Conservation (phyloP, 2,329 filamentous ascomycete species). For the Epichloe sibirici region DNA sequence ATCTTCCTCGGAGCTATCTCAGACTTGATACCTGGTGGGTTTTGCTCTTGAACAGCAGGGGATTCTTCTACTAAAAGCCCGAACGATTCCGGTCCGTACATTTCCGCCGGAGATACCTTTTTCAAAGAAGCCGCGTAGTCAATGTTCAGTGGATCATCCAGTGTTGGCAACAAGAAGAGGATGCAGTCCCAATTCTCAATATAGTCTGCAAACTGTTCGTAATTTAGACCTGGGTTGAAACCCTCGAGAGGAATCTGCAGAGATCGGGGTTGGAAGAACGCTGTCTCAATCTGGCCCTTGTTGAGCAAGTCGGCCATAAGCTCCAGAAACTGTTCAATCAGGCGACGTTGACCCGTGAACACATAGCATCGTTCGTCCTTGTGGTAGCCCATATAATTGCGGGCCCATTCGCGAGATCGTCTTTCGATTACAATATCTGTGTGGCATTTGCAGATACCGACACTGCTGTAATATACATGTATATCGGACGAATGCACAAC, state of each 20-base stretch:
- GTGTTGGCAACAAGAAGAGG: background rate
- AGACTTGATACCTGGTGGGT: too few relatives aligned
- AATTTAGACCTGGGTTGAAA: background rate
- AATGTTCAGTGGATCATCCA: background rate
- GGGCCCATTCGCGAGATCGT: background rate
- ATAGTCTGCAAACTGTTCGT: conserved; percentile 2
- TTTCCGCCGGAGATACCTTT: background rate
- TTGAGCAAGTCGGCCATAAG: background rate
- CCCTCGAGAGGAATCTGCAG: background rate
- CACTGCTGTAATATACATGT: background rate
- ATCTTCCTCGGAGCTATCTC: background rate
- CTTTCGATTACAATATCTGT: background rate
- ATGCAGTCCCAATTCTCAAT: conserved; percentile 1
- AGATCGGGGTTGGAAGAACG: background rate
- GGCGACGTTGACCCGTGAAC: conserved; percentile 8
- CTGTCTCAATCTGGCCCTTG: background rate
- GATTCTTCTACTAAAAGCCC: background rate
- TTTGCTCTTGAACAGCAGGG: background rate
- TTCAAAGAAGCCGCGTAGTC: background rate
- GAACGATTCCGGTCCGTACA: background rate
- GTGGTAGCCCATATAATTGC: conserved; percentile 7
- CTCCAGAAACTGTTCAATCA: conserved; percentile 4
- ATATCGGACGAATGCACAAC: conserved; percentile 2
- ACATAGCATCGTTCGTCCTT: conserved; percentile 1
- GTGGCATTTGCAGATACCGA: background rate